These are phyloP conservation scores for Ramularia collo-cygni DNA, from an alignment of 2,329 filamentous ascomycete species.

Conservation along the genomic window DNA sequence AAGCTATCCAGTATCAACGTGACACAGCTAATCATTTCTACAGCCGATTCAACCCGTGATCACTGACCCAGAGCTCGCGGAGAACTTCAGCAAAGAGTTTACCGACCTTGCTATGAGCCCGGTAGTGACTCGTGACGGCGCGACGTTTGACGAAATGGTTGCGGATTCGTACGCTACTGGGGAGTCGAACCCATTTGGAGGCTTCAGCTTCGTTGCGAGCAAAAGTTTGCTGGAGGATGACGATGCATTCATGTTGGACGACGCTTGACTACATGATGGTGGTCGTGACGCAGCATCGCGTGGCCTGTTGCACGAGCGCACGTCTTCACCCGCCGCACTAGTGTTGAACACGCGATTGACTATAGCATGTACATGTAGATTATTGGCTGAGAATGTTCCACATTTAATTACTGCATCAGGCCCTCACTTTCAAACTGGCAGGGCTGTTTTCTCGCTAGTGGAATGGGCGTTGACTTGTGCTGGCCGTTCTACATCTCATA, in stretches of 20 bases:
- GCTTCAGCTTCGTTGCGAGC: constrained; percentile 49
- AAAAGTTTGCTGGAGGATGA: constrained; percentile 42
- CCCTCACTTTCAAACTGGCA: too few species aligned
- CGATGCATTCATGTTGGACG: constrained; percentile 25
- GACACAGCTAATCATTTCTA: constrained; percentile 5
- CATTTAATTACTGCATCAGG: too few species aligned
- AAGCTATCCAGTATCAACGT: not conserved
- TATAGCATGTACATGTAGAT: too few species aligned
- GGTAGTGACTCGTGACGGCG: constrained; percentile 38
- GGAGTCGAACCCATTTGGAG: constrained; percentile 45
- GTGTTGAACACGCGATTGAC: too few species aligned
- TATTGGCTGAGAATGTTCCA: too few species aligned
- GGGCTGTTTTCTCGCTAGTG: too few species aligned
- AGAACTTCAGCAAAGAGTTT: constrained; percentile 94
- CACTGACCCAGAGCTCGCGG: constrained; percentile 88
- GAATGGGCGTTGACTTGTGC: too few species aligned
- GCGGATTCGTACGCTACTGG: constrained; percentile 15
- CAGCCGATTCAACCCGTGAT: constrained; percentile 82
- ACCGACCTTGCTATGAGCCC: constrained; percentile 79
- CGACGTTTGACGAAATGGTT: constrained; percentile 19
- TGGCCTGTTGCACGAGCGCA: too few species aligned
- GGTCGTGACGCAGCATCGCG: not conserved
- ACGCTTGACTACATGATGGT: constrained; percentile 24
- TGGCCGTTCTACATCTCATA: too few species aligned
- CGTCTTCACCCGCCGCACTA: too few species aligned